Conservation (phyloP, 2,329 filamentous ascomycete genomes). For the Cryphonectria radicalis region DNA sequence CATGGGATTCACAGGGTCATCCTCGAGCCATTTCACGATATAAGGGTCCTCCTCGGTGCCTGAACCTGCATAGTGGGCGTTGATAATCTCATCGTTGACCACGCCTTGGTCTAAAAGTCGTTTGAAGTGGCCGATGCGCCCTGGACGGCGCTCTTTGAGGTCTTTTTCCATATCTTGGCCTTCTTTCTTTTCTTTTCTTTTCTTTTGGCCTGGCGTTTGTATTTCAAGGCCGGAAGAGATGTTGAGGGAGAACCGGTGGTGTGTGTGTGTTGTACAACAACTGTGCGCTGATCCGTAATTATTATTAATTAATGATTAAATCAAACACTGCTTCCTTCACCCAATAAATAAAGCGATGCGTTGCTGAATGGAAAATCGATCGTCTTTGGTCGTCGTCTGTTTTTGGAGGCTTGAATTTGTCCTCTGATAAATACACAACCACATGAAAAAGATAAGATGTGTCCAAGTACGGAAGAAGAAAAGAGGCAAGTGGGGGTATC, state of each 20-base stretch:
- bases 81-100: constrained; percentile 19
- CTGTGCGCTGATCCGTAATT: too few species aligned
- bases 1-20: constrained; percentile 61
- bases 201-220: neutral
- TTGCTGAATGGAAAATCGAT: neutral
- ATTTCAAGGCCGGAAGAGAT: neutral
- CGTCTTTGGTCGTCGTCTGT: neutral
- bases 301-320: too few species aligned
- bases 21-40: constrained; percentile 52
- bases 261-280: neutral
- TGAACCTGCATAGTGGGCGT: constrained; percentile 43
- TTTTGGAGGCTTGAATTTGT: neutral
- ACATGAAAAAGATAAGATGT: neutral
- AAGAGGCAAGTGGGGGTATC: neutral
- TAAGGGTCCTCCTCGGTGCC: constrained; percentile 61
- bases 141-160: constrained; percentile 1
- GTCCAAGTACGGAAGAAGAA: neutral
- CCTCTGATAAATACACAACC: neutral
- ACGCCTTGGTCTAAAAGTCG: constrained; percentile 1
- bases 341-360: neutral
- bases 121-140: constrained; percentile 20
- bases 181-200: neutral
- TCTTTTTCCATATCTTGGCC: constrained; percentile 8
- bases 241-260: neutral
- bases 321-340: too few species aligned